Evolutionary conservation across 805 yeast species (phyloP).

Genomic region (Maudiozyma pseudohumilis): DNA sequence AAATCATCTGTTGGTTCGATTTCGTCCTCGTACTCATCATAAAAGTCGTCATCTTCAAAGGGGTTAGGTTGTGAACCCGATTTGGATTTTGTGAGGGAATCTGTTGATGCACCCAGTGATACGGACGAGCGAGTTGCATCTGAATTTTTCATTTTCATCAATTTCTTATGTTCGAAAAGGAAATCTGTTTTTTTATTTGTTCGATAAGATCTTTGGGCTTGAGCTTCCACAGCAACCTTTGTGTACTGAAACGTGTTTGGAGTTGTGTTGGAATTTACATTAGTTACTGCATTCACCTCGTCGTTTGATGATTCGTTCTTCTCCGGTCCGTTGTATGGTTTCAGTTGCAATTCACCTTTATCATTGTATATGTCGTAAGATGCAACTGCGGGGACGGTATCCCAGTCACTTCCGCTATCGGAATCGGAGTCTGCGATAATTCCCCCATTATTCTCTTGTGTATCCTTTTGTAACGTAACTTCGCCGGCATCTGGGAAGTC

Average conservation of each 20-base stretch:
- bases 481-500: background rate
- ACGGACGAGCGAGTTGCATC: slow-evolving; percentile 3
- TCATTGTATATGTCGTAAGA: slow-evolving; percentile 72
- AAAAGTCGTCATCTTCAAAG: slow-evolving; percentile 24
- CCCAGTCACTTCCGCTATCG: slow-evolving; percentile 51
- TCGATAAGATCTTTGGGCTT: slow-evolving; percentile 57
- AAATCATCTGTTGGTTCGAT: slow-evolving; percentile 28
- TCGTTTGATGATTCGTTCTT: background rate
- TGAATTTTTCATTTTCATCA: slow-evolving; percentile 14
- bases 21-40: slow-evolving; percentile 34
- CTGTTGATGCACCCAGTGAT: slow-evolving; percentile 7
- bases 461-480: background rate
- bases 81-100: background rate
- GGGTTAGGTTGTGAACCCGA: slow-evolving; percentile 10
- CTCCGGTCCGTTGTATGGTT: slow-evolving; percentile 14
- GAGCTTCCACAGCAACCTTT: slow-evolving; percentile 77
- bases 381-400: slow-evolving; percentile 75
- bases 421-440: slow-evolving; percentile 15
- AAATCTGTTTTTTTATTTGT: slow-evolving; percentile 49
- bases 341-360: slow-evolving; percentile 53
- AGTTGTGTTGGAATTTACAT: background rate
- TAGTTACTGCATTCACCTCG: background rate
- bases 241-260: slow-evolving; percentile 53
- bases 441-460: background rate
- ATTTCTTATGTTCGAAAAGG: slow-evolving; percentile 34